Base-by-base conservation (phyloP, 768 basidiomycete species). In the Crepidotus variabilis region DNA sequence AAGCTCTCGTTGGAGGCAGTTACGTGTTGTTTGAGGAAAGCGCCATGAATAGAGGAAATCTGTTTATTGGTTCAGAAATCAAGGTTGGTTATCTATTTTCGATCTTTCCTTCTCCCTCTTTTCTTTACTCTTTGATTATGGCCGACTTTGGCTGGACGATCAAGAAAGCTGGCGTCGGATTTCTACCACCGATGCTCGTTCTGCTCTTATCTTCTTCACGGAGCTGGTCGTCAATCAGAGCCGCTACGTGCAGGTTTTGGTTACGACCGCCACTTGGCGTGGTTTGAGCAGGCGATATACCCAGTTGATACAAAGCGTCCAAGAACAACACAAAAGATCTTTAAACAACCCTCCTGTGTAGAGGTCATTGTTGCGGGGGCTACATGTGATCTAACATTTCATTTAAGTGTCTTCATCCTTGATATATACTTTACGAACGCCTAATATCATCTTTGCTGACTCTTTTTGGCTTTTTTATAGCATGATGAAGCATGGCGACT, bases 261-360 rank as follows among this genome's bases (percentile, higher is more conserved):
- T 47, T 51, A 34, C 49, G 33, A 24, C 50, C 32, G 34, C 8
- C 63, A 60, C 67, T 70, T 69, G 74, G 57, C 69, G 68, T 49
- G 52, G 50, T 14, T 3, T 13, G 47, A 13, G n/a, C 24, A 14
- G 47, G 47, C 47, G 47, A 49, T 54, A 73, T 72, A 73, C 81
- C 77, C 79, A 90, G 89, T 88, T 86, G 95, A 98, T 98, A 95
- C 94, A 88, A 90, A 74, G 61, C 81, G 90, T 92, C 95, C 95
- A 68, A 97, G 65, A 96, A 74, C 47, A 55, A 75, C 62, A 54
- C 39, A 59, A 52, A 43, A 58, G 69, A 73, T 74, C 66, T 84
- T 83, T 80, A 82, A 92, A 95, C 93, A 95, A 94, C 92, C 87
- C 88, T 83, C 85, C 73, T 79, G 78, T 76, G 54, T 78, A 65